Percentiles rank a stretch among this genome's conserved stretches.
phyloP scores from a whole-genome alignment of 1,139 yeast species.

The Pichia sp. region DNA sequence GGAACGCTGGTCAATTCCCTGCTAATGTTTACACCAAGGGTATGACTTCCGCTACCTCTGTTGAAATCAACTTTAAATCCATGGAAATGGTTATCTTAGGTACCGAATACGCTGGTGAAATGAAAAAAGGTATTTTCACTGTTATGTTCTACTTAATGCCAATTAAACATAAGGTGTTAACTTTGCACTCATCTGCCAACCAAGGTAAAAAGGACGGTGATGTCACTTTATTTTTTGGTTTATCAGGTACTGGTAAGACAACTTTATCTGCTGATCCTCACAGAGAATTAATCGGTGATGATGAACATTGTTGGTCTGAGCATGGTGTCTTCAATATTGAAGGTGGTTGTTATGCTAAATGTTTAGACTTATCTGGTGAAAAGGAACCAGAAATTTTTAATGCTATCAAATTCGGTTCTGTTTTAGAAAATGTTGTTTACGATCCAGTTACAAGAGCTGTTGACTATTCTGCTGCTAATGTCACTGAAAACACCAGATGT shows the following conservation, averaged over 20 bases:
- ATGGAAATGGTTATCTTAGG: slow-evolving; percentile 99
- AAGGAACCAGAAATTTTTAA: slow-evolving; percentile 97
- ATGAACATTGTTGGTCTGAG: slow-evolving; percentile 99
- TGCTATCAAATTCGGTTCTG: slow-evolving; percentile 91
- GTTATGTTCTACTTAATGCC: slow-evolving; percentile 99
- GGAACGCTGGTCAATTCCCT: slow-evolving; percentile 99
- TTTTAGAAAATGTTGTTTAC: slow-evolving; percentile 88
- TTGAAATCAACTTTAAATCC: slow-evolving; percentile 91
- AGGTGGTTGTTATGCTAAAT: slow-evolving; percentile 99
- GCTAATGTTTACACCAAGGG: slow-evolving; percentile 96
- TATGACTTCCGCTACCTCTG: slow-evolving; percentile 94
- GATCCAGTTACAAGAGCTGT: slow-evolving; percentile 74
- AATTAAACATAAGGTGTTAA: slow-evolving; percentile 80
- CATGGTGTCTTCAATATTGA: slow-evolving; percentile 98
- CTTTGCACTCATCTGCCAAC: slow-evolving; percentile 93
- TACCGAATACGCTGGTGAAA: slow-evolving; percentile 98
- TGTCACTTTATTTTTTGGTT: slow-evolving; percentile 92
- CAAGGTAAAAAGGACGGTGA: slow-evolving; percentile 67
- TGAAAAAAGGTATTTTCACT: slow-evolving; percentile 98
- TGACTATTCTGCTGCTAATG: slow-evolving; percentile 71
- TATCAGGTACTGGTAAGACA: slow-evolving; percentile 98
- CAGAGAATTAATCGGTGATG: slow-evolving; percentile 94
- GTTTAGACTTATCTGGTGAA: slow-evolving; percentile 82
- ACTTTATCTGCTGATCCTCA: slow-evolving; percentile 95
- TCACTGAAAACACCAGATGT: slow-evolving; percentile 97